phyloP scores from a whole-genome alignment of 2,329 filamentous ascomycete genomes.

The Aspergillus costaricaensis region DNA sequence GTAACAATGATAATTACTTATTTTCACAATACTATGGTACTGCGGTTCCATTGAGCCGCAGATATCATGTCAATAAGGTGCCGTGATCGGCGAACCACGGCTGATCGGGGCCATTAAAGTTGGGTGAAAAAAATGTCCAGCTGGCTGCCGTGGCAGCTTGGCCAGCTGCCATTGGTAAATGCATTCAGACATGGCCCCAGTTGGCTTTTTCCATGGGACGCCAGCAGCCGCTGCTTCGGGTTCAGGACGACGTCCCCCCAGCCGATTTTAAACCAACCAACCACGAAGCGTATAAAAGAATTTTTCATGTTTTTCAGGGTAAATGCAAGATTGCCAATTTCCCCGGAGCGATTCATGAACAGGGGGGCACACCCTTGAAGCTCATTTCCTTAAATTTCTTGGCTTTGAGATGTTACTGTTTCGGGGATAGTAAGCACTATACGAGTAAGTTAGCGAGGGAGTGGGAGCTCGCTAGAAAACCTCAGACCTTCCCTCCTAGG shows the following conservation, averaged over 20 bases:
- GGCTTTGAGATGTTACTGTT: not conserved
- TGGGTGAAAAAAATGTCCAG: not conserved
- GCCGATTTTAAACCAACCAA: not conserved
- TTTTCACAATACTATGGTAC: too few relatives aligned
- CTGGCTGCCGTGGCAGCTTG: not conserved
- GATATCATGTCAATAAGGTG: slow-evolving; percentile 9
- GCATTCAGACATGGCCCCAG: not conserved
- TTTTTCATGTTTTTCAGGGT: too few relatives aligned
- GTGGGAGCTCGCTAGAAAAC: not conserved
- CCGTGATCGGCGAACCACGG: slow-evolving; percentile 11
- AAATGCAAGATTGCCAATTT: not conserved
- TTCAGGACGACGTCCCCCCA: not conserved
- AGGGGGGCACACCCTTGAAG: not conserved
- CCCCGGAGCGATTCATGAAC: not conserved
- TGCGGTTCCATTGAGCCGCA: slow-evolving; percentile 3
- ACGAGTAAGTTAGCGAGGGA: not conserved
- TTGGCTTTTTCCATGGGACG: not conserved
- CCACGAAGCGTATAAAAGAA: not conserved
- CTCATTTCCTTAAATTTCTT: not conserved
- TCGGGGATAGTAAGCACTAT: not conserved
- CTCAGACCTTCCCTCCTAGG: not conserved
- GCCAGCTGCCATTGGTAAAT: not conserved
- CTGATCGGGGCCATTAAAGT: slow-evolving; percentile 4
- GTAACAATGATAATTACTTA: too few relatives aligned
- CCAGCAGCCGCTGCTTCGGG: not conserved